phyloP scores from a whole-genome alignment of 2,329 filamentous ascomycete genomes.

The Nannizziopsis barbatae region DNA sequence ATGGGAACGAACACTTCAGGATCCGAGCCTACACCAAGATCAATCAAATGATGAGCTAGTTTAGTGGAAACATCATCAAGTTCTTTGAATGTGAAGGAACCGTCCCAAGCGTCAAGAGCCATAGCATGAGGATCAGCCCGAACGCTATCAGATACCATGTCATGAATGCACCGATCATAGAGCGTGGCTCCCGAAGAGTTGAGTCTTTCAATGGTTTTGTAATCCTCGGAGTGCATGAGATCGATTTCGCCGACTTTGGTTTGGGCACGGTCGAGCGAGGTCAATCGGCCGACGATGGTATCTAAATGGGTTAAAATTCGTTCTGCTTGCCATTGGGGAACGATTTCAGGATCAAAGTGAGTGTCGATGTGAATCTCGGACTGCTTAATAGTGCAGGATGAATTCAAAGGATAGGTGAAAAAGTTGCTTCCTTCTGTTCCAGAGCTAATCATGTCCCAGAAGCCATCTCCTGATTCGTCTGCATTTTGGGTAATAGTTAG shows the following conservation, averaged over 20 bases:
- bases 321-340: constrained; percentile 15
- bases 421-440: constrained; percentile 12
- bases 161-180: constrained; percentile 17
- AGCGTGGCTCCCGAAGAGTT: constrained; percentile 15
- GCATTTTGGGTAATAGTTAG: constrained; percentile 26
- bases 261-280: constrained; percentile 6
- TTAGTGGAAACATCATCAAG: constrained; percentile 55
- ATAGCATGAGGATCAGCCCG: constrained; percentile 11
- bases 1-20: constrained; percentile 55
- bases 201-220: constrained; percentile 5
- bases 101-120: constrained; percentile 24
- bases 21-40: constrained; percentile 39
- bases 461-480: constrained; percentile 15
- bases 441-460: constrained; percentile 13
- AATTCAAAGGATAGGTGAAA: constrained; percentile 14
- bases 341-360: constrained; percentile 15
- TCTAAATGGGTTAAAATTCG: constrained; percentile 16
- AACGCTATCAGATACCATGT: constrained; percentile 16
- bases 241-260: constrained; percentile 12
- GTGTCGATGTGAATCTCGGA: constrained; percentile 13
- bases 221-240: constrained; percentile 8
- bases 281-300: constrained; percentile 11
- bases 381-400: constrained; percentile 14
- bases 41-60: constrained; percentile 48
- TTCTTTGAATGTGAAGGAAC: constrained; percentile 49